These are phyloP conservation scores for Schoenoplectus triqueter DNA, from an alignment of 202 grass and related monocot genomes.

Conservation along the genomic window DNA sequence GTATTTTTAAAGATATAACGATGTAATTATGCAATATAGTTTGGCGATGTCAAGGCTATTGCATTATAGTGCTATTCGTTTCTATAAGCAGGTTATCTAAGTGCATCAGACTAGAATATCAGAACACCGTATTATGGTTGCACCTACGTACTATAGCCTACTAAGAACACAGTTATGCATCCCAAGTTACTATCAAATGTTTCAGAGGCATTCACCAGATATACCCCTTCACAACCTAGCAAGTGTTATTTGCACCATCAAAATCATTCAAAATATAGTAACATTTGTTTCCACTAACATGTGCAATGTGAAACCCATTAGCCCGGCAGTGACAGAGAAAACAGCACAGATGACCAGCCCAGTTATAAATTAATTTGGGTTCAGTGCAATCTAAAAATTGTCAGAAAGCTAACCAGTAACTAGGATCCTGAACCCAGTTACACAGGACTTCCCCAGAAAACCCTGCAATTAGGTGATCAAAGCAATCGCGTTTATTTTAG, in stretches of 20 bases:
- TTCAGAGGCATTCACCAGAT: too few species aligned
- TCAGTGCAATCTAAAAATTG: not conserved
- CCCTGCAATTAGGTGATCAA: not conserved
- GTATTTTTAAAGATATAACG: too few species aligned
- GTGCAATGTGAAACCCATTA: not conserved
- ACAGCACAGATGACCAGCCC: not conserved
- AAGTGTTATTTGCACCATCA: not conserved
- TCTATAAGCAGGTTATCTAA: not conserved
- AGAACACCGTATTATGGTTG: not conserved
- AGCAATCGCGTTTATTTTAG: not conserved
- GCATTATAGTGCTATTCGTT: not conserved
- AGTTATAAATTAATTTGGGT: not conserved
- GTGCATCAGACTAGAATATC: not conserved
- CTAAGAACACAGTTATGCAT: not conserved
- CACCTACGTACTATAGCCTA: too few species aligned
- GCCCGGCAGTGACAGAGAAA: not conserved
- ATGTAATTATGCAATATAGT: not conserved
- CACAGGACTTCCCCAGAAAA: not conserved
- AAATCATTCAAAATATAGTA: not conserved
- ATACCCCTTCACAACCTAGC: too few species aligned
- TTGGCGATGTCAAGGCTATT: not conserved
- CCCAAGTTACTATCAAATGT: not conserved
- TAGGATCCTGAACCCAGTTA: not conserved
- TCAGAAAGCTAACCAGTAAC: not conserved
- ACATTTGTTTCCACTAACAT: not conserved